Conservation (phyloP, 768 basidiomycete species). For the Phaeotremella fagi region DNA sequence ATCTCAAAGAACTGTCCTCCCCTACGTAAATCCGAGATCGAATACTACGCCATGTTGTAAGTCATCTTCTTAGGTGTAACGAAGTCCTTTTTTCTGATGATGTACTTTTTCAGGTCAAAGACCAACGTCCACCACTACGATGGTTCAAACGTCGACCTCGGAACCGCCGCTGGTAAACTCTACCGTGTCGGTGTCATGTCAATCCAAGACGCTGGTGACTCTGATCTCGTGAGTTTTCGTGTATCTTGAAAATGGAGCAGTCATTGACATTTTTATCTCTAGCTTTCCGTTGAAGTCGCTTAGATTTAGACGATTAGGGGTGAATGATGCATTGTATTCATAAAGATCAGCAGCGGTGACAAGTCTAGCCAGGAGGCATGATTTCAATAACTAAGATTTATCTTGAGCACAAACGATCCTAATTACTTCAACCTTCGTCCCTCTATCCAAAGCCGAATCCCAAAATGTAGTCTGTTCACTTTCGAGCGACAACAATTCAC, state of each 20-base stretch:
- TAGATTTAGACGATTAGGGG: conserved; percentile 10
- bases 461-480: conserved; percentile 20
- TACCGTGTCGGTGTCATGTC: conserved; percentile 99
- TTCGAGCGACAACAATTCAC: not conserved
- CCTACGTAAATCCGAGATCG: conserved; percentile 96
- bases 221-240: conserved; percentile 60
- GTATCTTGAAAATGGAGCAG: not conserved
- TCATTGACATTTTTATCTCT: conserved; percentile 1
- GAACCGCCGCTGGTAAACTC: conserved; percentile 97
- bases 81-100: not conserved
- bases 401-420: too few species aligned
- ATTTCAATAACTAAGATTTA: too few species aligned
- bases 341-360: conserved; percentile 9
- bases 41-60: conserved; percentile 97
- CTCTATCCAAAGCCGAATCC: conserved; percentile 32
- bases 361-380: conserved; percentile 12
- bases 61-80: conserved; percentile 9
- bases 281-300: conserved; percentile 40
- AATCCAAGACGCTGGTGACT: conserved; percentile 91
- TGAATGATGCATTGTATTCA: conserved; percentile 40
- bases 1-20: conserved; percentile 99
- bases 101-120: conserved; percentile 59
- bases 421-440: conserved; percentile 27
- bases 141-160: conserved; percentile 95
- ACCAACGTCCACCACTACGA: conserved; percentile 97